phyloP scores from a whole-genome alignment of 768 basidiomycete species.

The Asterophora lycoperdoides region DNA sequence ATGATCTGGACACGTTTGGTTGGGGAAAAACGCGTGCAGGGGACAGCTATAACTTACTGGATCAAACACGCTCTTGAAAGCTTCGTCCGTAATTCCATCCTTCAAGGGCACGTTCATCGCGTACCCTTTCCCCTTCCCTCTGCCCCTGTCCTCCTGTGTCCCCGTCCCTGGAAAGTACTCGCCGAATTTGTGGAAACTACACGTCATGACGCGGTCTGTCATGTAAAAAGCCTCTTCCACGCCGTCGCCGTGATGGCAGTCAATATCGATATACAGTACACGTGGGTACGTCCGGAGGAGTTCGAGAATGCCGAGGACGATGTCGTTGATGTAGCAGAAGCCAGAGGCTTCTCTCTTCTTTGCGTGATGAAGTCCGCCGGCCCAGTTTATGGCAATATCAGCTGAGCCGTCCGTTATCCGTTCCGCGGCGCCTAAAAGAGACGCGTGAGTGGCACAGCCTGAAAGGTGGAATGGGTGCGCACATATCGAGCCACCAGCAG shows the following conservation, averaged over 20 bases:
- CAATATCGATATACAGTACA: constrained; percentile 96
- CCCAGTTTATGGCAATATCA: constrained; percentile 97
- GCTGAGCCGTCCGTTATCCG: constrained; percentile 74
- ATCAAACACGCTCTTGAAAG: constrained; percentile 85
- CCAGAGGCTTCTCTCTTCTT: constrained; percentile 98
- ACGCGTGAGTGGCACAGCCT: neutral
- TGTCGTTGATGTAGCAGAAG: constrained; percentile 99
- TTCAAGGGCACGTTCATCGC: constrained; percentile 90
- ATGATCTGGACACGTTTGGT: constrained; percentile 54
- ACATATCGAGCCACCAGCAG: constrained; percentile 94
- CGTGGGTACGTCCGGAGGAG: constrained; percentile 81
- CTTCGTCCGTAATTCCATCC: constrained; percentile 91
- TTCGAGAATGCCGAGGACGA: constrained; percentile 91
- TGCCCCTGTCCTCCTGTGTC: constrained; percentile 80
- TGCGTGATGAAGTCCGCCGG: constrained; percentile 98
- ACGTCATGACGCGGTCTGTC: constrained; percentile 95
- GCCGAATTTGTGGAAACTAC: constrained; percentile 95
- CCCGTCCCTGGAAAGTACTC: constrained; percentile 92
- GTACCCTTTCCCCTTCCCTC: constrained; percentile 81
- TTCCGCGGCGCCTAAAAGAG: constrained; percentile 67
- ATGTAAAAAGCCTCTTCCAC: constrained; percentile 99
- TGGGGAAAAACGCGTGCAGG: neutral
- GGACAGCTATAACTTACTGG: constrained; percentile 54
- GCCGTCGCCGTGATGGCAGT: constrained; percentile 97
- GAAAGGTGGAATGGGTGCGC: constrained; percentile 20